Conservation (phyloP, 495 filamentous ascomycete species). For the Usnea hakonensis region DNA sequence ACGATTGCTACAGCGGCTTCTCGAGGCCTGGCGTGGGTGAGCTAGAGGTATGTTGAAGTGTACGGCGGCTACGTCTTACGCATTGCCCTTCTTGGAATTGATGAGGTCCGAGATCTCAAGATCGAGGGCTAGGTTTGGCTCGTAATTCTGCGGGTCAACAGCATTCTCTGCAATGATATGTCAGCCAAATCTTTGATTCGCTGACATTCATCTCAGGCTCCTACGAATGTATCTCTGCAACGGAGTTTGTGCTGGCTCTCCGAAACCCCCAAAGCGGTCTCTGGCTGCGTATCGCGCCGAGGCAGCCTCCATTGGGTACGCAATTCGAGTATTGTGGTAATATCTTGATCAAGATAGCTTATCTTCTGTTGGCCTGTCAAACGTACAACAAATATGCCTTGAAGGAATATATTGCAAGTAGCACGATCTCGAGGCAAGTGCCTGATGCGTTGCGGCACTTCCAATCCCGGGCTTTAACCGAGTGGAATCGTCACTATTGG, state of each 20-base stretch:
- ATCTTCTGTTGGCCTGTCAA: neutral
- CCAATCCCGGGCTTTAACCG: neutral
- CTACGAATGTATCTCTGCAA: conserved; percentile 88
- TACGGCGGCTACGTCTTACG: conserved; percentile 44
- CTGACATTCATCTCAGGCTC: neutral
- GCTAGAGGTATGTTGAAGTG: neutral
- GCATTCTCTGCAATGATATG: conserved; percentile 57
- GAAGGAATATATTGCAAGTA: neutral
- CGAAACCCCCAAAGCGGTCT: conserved; percentile 85
- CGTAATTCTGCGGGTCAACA: conserved; percentile 92
- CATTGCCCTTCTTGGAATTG: conserved; percentile 95
- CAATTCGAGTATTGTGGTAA: neutral
- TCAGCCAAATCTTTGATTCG: conserved; percentile 1
- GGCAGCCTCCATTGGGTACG: conserved; percentile 67
- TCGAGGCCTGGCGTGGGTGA: conserved; percentile 53
- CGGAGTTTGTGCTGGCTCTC: conserved; percentile 69
- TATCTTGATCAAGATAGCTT: neutral
- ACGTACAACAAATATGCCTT: neutral
- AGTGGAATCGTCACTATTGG: neutral
- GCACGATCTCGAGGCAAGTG: neutral
- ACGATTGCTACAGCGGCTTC: conserved; percentile 94
- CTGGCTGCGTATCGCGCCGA: conserved; percentile 91
- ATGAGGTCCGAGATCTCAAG: conserved; percentile 95
- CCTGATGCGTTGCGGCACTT: neutral
- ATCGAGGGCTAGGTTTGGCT: conserved; percentile 91